Evolutionary conservation across 352 stramenopile species (phyloP), one percentile per base, ranked within the genome.

Genomic region (Phytophthora sojae): DNA sequence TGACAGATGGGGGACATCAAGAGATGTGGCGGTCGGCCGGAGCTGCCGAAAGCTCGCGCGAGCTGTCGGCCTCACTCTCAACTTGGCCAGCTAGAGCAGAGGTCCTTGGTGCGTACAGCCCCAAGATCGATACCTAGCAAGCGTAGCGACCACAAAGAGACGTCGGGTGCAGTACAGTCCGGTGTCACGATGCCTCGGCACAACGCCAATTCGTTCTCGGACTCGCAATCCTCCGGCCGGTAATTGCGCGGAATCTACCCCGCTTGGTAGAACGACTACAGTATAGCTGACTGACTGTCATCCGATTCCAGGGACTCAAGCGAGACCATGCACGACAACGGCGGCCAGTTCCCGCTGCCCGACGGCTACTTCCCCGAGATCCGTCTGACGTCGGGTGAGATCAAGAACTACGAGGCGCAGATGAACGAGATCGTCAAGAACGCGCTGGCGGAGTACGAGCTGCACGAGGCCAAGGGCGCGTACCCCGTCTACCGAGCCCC

Each of bases 361-460:
- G 75, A 81, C 23, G 67, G 65, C 58, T 82, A 75, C 50, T 89
- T 89, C 55, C 67, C 79, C 32, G 67, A 68, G 25, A 68, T 89
- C 17, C 54, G 64, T 26, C 49, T 89, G 35, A 69, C 77, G 26
- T 25, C 59, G 15, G 49, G 61, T 25, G 71, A 84, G 51, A 58
- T 77, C 14, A 39, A 61, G 14, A 61, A 65, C 42, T 85, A 85
- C 55, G 75, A 85, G 51, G 14, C 26, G 17, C 71, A 81, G 23
- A 75, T 83, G 71, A 58, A 85, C 19, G 67, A 73, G 8, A 83
- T 77, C 6, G 70, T 83, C 30, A 75, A 80, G 51, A 77, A 76
- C 21, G 78, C 78, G 6, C 44, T 83, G 66, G 63, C 54, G 0
- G 76, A 83, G 61, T 83, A 83, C 61, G 75, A 83, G 21, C 66